Conservation (phyloP, 371 early-diverging fungal genomes). For the Mucor velutinosus region DNA sequence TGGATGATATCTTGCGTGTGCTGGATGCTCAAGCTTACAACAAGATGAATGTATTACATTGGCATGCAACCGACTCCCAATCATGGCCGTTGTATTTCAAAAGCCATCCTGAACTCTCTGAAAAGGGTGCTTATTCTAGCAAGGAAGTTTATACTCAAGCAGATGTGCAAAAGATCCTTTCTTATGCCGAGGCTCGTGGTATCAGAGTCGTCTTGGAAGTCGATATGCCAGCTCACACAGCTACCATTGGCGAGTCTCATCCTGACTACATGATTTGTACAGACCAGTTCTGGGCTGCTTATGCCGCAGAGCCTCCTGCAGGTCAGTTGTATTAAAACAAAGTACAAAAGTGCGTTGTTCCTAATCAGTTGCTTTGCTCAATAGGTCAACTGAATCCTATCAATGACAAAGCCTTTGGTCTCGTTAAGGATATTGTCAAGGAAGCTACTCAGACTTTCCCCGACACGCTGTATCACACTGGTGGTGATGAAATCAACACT, state of each 20-base stretch:
- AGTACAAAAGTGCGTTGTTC: neutral
- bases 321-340: slow-evolving; percentile 52
- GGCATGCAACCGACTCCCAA: slow-evolving; percentile 83
- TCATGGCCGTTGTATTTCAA: slow-evolving; percentile 74
- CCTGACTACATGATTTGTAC: slow-evolving; percentile 53
- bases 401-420: slow-evolving; percentile 51
- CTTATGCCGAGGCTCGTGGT: slow-evolving; percentile 71
- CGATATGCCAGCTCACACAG: slow-evolving; percentile 83
- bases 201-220: slow-evolving; percentile 80
- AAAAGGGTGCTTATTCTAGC: slow-evolving; percentile 69
- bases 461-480: slow-evolving; percentile 72
- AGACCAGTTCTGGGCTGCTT: slow-evolving; percentile 51
- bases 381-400: slow-evolving; percentile 55
- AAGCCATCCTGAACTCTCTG: slow-evolving; percentile 63
- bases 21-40: slow-evolving; percentile 78
- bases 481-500: slow-evolving; percentile 78
- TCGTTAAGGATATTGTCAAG: slow-evolving; percentile 64
- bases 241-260: slow-evolving; percentile 41
- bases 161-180: slow-evolving; percentile 62
- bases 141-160: slow-evolving; percentile 59
- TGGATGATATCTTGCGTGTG: slow-evolving; percentile 60
- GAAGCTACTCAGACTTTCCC: slow-evolving; percentile 65
- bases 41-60: slow-evolving; percentile 84
- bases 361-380: neutral
- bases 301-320: slow-evolving; percentile 69